Conservation (phyloP, 1,284 basidiomycete genomes). For the Sphaerobolus stellatus region DNA sequence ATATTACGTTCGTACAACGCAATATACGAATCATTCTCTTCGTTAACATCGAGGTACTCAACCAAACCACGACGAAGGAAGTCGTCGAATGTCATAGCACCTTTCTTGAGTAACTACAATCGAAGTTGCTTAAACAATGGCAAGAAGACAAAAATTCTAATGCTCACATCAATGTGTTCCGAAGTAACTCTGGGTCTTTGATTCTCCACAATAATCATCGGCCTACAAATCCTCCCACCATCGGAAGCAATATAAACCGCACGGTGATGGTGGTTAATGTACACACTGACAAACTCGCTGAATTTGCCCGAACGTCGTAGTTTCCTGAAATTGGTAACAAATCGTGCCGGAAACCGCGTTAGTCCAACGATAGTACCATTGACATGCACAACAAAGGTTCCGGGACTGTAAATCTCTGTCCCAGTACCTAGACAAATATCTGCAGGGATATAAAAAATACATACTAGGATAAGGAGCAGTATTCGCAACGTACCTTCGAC, state of each 20-base stretch:
- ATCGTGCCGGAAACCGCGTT: conserved; percentile 82
- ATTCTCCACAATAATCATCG: conserved; percentile 96
- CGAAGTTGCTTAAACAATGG: too few species aligned
- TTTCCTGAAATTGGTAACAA: conserved; percentile 89
- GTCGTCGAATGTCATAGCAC: conserved; percentile 86
- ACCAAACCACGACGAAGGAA: conserved; percentile 95
- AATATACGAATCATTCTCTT: conserved; percentile 98
- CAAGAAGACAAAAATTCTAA: too few species aligned
- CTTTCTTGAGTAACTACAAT: conserved; percentile 85
- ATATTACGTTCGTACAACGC: conserved; percentile 94
- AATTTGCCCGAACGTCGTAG: conserved; percentile 89
- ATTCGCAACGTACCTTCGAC: conserved; percentile 72
- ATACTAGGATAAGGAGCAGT: conserved; percentile 31
- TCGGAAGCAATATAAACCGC: conserved; percentile 97
- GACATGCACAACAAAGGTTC: conserved; percentile 94
- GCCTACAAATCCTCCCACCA: conserved; percentile 96
- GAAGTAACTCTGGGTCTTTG: conserved; percentile 75
- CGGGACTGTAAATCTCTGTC: conserved; percentile 90
- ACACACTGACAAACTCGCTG: conserved; percentile 97
- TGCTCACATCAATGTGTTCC: conserved; percentile 76
- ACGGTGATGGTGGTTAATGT: conserved; percentile 94
- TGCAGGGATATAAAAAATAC: too few species aligned
- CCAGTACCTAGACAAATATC: conserved; percentile 94
- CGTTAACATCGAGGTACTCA: conserved; percentile 99
- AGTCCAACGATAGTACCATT: conserved; percentile 97